These are phyloP conservation scores for Eruca vesicaria DNA, from an alignment of 441 rosid species.

Conservation along the genomic window DNA sequence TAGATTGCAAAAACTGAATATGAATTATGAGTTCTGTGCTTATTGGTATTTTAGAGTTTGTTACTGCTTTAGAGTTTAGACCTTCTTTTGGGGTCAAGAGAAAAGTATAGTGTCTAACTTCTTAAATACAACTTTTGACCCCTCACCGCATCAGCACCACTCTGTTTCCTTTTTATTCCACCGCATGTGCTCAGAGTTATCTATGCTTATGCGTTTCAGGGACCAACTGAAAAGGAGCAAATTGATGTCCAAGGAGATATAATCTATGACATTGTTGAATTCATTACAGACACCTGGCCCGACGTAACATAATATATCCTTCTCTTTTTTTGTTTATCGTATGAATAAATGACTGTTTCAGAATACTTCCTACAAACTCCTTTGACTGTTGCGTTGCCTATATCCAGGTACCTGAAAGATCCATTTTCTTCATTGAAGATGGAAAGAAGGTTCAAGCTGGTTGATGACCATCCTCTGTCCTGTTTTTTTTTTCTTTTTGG, in stretches of 20 bases:
- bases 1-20: not conserved
- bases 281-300: slow-evolving; percentile 84
- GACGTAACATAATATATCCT: slow-evolving; percentile 47
- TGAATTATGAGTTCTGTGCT: not conserved
- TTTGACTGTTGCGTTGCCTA: not conserved
- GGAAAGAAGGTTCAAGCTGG: slow-evolving; percentile 72
- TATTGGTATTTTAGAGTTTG: not conserved
- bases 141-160: not conserved
- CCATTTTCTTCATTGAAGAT: slow-evolving; percentile 85
- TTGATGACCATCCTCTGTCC: slow-evolving; percentile 32
- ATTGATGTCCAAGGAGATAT: slow-evolving; percentile 97
- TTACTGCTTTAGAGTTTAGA: too few relatives aligned
- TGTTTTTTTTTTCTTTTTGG: slow-evolving; percentile 2
- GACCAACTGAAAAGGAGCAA: slow-evolving; percentile 94
- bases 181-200: slow-evolving; percentile 2
- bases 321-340: not conserved
- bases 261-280: slow-evolving; percentile 75
- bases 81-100: too few relatives aligned
- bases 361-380: not conserved
- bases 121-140: too few relatives aligned
- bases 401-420: slow-evolving; percentile 70
- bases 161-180: not conserved
- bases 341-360: not conserved
- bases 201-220: slow-evolving; percentile 42
- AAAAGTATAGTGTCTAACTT: too few relatives aligned